Conservation (phyloP, 148 eudicot genomes). For the Hydrangea macrophylla region DNA sequence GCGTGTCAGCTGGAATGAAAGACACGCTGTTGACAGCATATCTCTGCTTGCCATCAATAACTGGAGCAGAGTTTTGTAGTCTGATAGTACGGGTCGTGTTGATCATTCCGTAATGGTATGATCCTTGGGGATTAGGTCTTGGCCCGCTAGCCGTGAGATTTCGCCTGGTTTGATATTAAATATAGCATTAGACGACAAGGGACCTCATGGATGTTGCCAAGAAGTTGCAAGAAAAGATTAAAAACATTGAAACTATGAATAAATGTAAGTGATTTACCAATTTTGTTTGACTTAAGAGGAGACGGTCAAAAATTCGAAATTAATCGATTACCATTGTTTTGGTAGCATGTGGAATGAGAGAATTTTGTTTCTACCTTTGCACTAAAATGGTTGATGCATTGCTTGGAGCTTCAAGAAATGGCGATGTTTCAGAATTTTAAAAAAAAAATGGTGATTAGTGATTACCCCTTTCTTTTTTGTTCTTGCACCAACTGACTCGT, state of each 20-base stretch:
- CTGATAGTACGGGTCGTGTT: constrained; percentile 54
- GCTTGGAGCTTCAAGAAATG: background rate
- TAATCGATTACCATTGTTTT: background rate
- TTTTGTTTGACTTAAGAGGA: background rate
- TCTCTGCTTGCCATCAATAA: constrained; percentile 45
- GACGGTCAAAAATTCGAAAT: background rate
- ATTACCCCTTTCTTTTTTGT: no score
- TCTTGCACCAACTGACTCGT: background rate
- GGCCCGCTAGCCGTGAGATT: constrained; percentile 65
- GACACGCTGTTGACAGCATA: constrained; percentile 59
- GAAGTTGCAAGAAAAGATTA: background rate
- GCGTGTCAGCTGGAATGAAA: constrained; percentile 51
- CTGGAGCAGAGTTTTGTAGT: constrained; percentile 46
- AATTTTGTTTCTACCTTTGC: background rate
- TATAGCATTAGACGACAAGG: background rate
- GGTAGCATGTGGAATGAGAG: background rate
- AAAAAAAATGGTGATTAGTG: background rate
- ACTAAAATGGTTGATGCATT: background rate
- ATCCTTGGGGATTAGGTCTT: constrained; percentile 64
- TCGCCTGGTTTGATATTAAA: constrained; percentile 31
- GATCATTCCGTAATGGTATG: constrained; percentile 56
- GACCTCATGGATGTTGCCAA: background rate
- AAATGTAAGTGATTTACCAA: background rate
- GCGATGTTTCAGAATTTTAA: background rate
- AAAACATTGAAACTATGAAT: background rate